Conservation (phyloP, 1,284 basidiomycete species). For the Termitomyces sp. region DNA sequence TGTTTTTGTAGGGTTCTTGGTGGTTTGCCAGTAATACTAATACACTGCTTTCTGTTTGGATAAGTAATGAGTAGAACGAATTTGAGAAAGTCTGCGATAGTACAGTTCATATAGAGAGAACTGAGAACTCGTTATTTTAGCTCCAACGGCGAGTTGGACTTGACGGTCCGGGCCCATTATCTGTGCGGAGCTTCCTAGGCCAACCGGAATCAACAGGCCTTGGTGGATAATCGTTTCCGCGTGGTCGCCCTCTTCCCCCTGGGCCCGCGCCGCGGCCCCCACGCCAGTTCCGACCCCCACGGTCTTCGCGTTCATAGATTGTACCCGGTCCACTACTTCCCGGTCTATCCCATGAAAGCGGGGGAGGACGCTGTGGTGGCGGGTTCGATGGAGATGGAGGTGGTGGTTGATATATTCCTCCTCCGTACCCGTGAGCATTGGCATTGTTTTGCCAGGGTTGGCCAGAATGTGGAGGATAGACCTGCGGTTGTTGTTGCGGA, state of each 20-base stretch:
- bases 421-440: constrained; percentile 15
- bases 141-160: constrained; percentile 26
- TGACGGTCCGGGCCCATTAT: constrained; percentile 22
- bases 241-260: constrained; percentile 34
- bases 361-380: constrained; percentile 13
- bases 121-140: neutral
- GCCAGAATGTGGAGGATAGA: constrained; percentile 15
- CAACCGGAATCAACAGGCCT: constrained; percentile 56
- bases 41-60: constrained; percentile 4
- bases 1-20: neutral
- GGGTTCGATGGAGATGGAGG: constrained; percentile 10
- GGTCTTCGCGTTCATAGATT: constrained; percentile 20
- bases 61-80: neutral
- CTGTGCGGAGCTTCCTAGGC: constrained; percentile 34
- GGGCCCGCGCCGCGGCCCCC: constrained; percentile 10
- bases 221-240: constrained; percentile 28
- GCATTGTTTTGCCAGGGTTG: constrained; percentile 17
- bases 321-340: constrained; percentile 9
- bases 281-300: constrained; percentile 22
- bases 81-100: constrained; percentile 1
- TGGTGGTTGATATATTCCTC: constrained; percentile 19
- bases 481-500: constrained; percentile 13
- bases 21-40: neutral
- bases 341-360: constrained; percentile 20
- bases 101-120: neutral